Conservation (phyloP, 228 moss, liverwort and hornwort species). For the Sphagnum magellanicum region DNA sequence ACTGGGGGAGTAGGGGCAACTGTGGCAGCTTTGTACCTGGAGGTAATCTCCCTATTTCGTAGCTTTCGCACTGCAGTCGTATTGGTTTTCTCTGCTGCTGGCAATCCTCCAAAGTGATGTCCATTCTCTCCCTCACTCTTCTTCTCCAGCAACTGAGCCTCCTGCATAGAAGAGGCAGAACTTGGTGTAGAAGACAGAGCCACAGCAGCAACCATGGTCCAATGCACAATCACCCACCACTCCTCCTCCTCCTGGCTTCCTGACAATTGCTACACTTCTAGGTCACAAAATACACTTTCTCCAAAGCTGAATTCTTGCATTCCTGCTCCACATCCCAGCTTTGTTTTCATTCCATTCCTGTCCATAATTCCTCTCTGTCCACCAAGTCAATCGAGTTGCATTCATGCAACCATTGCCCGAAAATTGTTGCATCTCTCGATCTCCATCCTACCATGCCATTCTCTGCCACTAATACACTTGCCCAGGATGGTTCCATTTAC, state of each 20-base stretch:
- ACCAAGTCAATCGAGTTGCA: no score
- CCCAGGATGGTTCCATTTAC: no score
- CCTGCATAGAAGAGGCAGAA: constrained; percentile 38
- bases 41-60: constrained; percentile 93
- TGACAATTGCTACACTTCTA: no score
- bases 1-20: constrained; percentile 26
- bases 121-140: constrained; percentile 41
- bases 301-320: no score
- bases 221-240: constrained; percentile 22
- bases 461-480: no score
- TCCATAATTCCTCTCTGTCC: no score
- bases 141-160: constrained; percentile 56
- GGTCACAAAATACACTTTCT: no score
- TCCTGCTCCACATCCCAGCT: no score
- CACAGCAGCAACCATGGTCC: constrained; percentile 90
- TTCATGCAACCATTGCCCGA: no score
- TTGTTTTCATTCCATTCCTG: no score
- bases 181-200: constrained; percentile 10
- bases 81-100: constrained; percentile 74
- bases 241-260: neutral
- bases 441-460: no score
- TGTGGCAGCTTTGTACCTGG: constrained; percentile 70
- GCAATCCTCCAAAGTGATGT: constrained; percentile 57
- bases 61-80: constrained; percentile 52
- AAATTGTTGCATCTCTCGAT: no score